These are phyloP conservation scores for Cercophora newfieldiana DNA, from an alignment of 495 filamentous ascomycete species.

Conservation along the genomic window DNA sequence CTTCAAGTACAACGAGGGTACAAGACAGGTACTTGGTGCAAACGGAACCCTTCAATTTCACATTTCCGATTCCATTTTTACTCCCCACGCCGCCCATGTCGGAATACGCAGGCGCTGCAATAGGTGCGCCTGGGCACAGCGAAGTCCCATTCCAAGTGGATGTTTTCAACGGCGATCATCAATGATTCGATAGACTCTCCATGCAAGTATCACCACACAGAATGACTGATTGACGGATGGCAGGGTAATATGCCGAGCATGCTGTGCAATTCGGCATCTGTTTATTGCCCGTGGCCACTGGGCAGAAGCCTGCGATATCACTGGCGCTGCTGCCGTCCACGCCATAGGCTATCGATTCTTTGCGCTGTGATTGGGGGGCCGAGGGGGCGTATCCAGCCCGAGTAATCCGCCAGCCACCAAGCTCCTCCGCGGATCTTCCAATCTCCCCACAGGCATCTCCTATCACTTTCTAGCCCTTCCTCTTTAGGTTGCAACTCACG, in stretches of 20 bases:
- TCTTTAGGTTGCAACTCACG: slow-evolving; percentile 10
- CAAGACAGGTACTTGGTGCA: neutral
- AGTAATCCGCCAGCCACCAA: slow-evolving; percentile 1
- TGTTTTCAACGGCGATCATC: neutral
- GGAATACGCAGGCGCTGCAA: neutral
- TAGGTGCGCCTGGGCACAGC: neutral
- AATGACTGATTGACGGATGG: neutral
- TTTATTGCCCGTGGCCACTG: neutral
- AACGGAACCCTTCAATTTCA: neutral
- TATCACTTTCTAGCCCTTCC: neutral
- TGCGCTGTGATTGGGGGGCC: neutral
- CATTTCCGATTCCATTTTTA: neutral
- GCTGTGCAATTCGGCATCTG: neutral
- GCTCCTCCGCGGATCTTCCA: neutral
- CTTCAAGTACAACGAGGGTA: neutral
- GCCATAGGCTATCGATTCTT: neutral
- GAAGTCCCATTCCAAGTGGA: neutral
- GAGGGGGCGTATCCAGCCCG: neutral
- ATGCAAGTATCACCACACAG: neutral
- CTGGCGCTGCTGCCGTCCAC: neutral
- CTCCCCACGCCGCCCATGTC: neutral
- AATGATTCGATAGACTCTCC: too few species aligned
- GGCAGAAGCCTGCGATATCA: neutral
- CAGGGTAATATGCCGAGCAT: neutral
- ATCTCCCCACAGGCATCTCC: neutral